Conservation (phyloP, 129 eudicot genomes). For the Flaveria sonorensis region DNA sequence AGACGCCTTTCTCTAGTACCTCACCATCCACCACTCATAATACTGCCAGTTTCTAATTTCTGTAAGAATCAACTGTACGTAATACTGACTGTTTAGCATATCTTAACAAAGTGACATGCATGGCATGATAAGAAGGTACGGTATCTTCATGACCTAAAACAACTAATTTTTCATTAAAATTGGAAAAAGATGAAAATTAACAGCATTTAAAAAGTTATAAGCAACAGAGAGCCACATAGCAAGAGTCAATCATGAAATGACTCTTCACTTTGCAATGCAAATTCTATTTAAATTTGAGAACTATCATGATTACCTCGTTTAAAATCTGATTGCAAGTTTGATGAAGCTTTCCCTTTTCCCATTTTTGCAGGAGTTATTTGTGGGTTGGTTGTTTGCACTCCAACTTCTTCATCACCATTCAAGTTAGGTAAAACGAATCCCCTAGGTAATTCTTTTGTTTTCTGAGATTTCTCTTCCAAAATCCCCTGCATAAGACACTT, state of each 20-base stretch:
- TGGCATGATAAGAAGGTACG: not conserved
- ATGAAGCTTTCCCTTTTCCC: conserved; percentile 3
- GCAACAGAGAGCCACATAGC: not conserved
- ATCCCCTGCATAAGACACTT: conserved; percentile 7
- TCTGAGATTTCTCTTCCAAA: conserved; percentile 2
- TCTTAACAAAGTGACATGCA: not conserved
- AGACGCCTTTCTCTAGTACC: not conserved
- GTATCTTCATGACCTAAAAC: conserved; percentile 1
- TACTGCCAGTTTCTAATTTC: not conserved
- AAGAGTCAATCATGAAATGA: not conserved
- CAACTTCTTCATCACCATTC: not conserved
- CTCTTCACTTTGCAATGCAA: not conserved
- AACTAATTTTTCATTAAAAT: not conserved
- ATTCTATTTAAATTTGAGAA: not conserved
- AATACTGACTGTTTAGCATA: not conserved
- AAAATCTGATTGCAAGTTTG: not conserved
- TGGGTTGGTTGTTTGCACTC: not conserved
- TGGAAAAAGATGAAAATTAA: not conserved
- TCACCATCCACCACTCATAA: not conserved
- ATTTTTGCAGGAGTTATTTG: not conserved
- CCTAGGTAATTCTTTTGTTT: not conserved
- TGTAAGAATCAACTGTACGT: conserved; percentile 1
- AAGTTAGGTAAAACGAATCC: not conserved
- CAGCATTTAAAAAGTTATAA: not conserved
- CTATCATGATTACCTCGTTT: not conserved